Conservation (phyloP, 2,329 filamentous ascomycete species). For the Magnaporthiopsis incrustans region DNA sequence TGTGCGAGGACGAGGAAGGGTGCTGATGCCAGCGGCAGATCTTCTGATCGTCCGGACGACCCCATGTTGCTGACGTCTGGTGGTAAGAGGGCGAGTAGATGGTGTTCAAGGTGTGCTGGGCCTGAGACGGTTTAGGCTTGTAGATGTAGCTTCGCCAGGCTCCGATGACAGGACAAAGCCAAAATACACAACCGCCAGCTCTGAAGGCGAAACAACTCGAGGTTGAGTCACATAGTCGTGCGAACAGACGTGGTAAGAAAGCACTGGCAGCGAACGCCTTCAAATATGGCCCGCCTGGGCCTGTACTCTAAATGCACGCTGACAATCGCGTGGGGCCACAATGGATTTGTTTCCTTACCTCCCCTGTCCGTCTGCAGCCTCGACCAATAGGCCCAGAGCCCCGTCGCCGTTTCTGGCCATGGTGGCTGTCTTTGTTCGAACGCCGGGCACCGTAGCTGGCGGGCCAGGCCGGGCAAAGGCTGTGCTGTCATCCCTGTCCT, state of each 20-base stretch:
- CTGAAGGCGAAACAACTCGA: not conserved
- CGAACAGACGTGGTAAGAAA: not conserved
- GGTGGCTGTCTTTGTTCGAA: not conserved
- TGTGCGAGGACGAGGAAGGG: slow-evolving; percentile 40
- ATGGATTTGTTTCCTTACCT: not conserved
- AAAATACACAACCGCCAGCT: not conserved
- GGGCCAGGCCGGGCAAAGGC: too few relatives aligned
- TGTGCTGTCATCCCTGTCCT: not conserved
- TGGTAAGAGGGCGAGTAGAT: too few relatives aligned
- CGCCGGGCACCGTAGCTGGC: not conserved
- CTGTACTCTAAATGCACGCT: not conserved
- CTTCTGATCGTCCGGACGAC: slow-evolving; percentile 15
- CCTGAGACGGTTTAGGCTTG: not conserved
- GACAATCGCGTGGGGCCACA: not conserved
- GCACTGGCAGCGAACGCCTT: not conserved
- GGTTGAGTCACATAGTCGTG: not conserved
- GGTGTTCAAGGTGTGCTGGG: not conserved
- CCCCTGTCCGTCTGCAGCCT: not conserved
- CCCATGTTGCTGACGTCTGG: slow-evolving; percentile 21
- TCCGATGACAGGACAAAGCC: too few relatives aligned
- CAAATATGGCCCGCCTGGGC: not conserved
- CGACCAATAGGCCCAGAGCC: not conserved
- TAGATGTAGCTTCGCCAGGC: too few relatives aligned
- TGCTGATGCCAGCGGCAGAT: slow-evolving; percentile 26
- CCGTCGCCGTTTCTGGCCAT: not conserved